Evolutionary conservation across 768 basidiomycete species (phyloP), one percentile per base, ranked within the genome.

Genomic region (Suillus fuscotomentosus): DNA sequence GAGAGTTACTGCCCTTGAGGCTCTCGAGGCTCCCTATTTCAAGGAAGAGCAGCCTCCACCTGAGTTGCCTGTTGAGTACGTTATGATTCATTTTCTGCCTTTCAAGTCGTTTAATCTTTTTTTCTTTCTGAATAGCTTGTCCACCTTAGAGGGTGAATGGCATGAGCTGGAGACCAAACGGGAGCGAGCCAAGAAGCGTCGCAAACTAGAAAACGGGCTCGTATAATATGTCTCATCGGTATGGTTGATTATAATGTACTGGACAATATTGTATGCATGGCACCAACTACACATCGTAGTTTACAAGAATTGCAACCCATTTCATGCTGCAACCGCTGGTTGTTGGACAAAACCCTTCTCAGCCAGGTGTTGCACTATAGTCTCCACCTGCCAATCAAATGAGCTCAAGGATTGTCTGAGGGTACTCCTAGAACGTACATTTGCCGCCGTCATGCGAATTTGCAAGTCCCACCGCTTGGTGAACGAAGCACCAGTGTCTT

Each of bases 401-500:
- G 15, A 70, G 64, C 24, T 47, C 60, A 36, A 14, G 22, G 38
- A 56, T 10, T n/a, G 17, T 8, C 22, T 27, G 31, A 63, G 7
- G 31, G 6, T 20, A 38, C 38, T 36, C 34, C 27, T 7, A 54
- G 56, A 47, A 73, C 87, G 69, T 75, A 96, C 95, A 72, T 93
- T 92, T 38, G 92, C 88, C 50, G 93, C 93, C 1, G 91, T 95
- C 69, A 89, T 83, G 68, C 94, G 86, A 72, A 98, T 98, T 73
- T 96, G 91, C 72, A 86, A 88, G 73, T 99, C 97, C 97, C 97
- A 99, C 62, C 92, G 86, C 78, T 97, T 96, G 1, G 95, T 98
- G 77, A 92, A 92, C 6, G 90, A 88, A 7, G 92, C 90, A 0
- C 91, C 92, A 9, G 94, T 92, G 68, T 98, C 92, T 71, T 95